These are phyloP conservation scores for Nicotiana tabacum DNA, from an alignment of 257 asterid species.

Conservation along the genomic window DNA sequence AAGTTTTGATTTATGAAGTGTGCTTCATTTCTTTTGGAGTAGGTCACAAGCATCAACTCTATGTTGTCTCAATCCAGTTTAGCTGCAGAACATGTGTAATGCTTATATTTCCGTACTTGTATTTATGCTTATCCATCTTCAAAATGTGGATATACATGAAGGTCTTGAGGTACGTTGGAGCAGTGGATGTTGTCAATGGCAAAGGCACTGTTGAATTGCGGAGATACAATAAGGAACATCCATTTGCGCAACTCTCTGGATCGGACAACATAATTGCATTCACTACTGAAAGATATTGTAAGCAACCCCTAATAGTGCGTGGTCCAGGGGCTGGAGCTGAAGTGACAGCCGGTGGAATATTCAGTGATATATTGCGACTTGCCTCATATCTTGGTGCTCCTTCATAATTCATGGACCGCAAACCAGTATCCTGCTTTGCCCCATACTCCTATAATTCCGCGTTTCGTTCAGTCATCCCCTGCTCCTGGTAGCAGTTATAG, in stretches of 20 bases:
- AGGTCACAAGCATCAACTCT: no score
- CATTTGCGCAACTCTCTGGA: slow-evolving; percentile 93
- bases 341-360: slow-evolving; percentile 95
- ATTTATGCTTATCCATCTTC: neutral
- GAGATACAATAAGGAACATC: slow-evolving; percentile 78
- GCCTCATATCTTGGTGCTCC: slow-evolving; percentile 98
- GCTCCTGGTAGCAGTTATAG: neutral
- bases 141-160: slow-evolving; percentile 21
- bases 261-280: slow-evolving; percentile 94
- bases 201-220: slow-evolving; percentile 76
- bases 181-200: slow-evolving; percentile 71
- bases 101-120: neutral
- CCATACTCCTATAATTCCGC: neutral
- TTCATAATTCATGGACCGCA: slow-evolving; percentile 31
- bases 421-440: neutral
- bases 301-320: slow-evolving; percentile 84
- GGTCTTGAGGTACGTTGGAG: slow-evolving; percentile 97
- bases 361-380: slow-evolving; percentile 91
- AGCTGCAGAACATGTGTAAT: neutral
- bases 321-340: slow-evolving; percentile 99
- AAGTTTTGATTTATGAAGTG: no score
- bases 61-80: neutral
- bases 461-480: neutral
- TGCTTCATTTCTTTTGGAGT: no score
- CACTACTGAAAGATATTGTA: slow-evolving; percentile 83